phyloP scores from a whole-genome alignment of 2,329 filamentous ascomycete genomes.

The Hypoxylon sp. region DNA sequence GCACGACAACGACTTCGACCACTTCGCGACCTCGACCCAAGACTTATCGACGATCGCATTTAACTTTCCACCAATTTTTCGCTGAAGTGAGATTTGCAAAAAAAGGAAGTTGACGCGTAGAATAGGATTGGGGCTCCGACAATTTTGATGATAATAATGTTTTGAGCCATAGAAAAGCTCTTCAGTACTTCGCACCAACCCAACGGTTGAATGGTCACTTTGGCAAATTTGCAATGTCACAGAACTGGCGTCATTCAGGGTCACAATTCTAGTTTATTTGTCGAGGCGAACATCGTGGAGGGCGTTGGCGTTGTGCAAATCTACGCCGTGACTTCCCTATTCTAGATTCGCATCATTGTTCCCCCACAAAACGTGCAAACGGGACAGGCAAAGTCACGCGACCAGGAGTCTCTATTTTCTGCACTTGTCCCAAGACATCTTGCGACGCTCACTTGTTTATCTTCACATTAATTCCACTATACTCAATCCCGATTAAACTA shows the following conservation, averaged over 20 bases:
- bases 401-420: background rate
- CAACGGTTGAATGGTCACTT: slow-evolving; percentile 37
- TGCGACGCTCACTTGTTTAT: slow-evolving; percentile 21
- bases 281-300: slow-evolving; percentile 46
- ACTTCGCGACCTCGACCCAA: slow-evolving; percentile 7
- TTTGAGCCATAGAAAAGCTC: slow-evolving; percentile 28
- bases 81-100: slow-evolving; percentile 9
- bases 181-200: slow-evolving; percentile 37
- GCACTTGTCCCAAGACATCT: slow-evolving; percentile 6
- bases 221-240: slow-evolving; percentile 38
- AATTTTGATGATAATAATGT: slow-evolving; percentile 26
- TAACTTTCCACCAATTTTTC: background rate
- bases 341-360: slow-evolving; percentile 29
- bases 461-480: background rate
- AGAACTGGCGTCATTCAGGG: slow-evolving; percentile 41
- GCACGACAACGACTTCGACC: slow-evolving; percentile 8
- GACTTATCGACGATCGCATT: slow-evolving; percentile 13
- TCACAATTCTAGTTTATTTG: slow-evolving; percentile 44
- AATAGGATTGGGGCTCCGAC: slow-evolving; percentile 20
- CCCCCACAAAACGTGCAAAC: slow-evolving; percentile 22
- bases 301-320: slow-evolving; percentile 45
- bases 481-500: slow-evolving; percentile 27
- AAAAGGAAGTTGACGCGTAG: slow-evolving; percentile 19
- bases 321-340: slow-evolving; percentile 19
- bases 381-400: slow-evolving; percentile 6